Base-by-base conservation (phyloP, 164 flowering plant genomes). In the Tetrastigma voinierianum region DNA sequence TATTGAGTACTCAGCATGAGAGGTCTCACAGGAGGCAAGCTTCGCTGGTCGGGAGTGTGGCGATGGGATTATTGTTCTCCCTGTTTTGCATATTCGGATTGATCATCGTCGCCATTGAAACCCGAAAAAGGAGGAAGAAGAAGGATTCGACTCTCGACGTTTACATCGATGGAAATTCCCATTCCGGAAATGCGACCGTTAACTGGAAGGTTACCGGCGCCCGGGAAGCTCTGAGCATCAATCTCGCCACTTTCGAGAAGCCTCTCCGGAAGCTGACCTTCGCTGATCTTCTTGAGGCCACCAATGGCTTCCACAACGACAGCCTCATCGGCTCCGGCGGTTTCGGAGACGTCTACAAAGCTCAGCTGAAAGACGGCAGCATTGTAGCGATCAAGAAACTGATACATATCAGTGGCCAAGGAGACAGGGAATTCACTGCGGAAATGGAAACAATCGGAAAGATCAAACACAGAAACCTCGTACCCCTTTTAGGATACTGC, bases 391-490 rank as follows among this genome's bases (percentile, higher is more conserved):
- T 96, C 71, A 96, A 96, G 87, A 93, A 93, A 63, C 83, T 96
- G 54, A 93, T 88, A 46, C 97, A 96, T 46, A 67, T 91, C 1
- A 93, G 96, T 32, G 97, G 98, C 3, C 98, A 93, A 65, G 99
- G 99, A 0, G 98, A 96, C 57, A 76, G 98, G 3, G 99, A 96
- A 63, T 96, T 96, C 92, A 93, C 90, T 2, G 97, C 98, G 6
- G 99, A 96, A 74, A 91, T 96, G 98, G 99, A 96, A 62, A 96
- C 98, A 12, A 96, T 93, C 24, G 98, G 99, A 24, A 93, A 87
- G 68, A 86, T 96, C 70, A 96, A 93, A 73, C 99, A 96, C 77
- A 72, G 96, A 47, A 96, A 96, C 76, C 92, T 96, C 17, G 98
- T 96, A 2, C 93, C 97, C 1, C 87, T 96, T 14, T 74, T 93